Evolutionary conservation across 257 asterid genomes (phyloP).

Genomic region (Primulina huaijiensis): DNA sequence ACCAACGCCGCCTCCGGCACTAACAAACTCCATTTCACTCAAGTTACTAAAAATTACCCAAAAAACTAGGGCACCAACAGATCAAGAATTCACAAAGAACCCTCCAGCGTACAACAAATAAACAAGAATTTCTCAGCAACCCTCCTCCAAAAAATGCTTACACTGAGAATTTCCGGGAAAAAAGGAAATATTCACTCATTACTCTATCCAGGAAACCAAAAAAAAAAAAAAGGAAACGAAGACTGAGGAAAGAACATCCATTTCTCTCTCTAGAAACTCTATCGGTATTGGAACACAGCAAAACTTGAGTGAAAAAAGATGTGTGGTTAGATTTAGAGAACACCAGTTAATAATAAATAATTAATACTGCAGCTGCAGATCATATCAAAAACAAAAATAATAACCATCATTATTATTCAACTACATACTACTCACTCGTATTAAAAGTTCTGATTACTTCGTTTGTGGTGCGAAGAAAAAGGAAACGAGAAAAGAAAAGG

Average conservation of each 20-base stretch:
- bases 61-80: conserved; percentile 25
- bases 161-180: not conserved
- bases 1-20: conserved; percentile 26
- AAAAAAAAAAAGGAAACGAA: conserved; percentile 1
- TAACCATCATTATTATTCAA: conserved; percentile 24
- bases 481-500: conserved; percentile 29
- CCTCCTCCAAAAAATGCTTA: conserved; percentile 20
- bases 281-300: conserved; percentile 28
- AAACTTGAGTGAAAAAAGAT: conserved; percentile 39
- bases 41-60: conserved; percentile 15
- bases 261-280: conserved; percentile 42
- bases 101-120: conserved; percentile 27
- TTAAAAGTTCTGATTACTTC: conserved; percentile 34
- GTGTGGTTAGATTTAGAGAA: conserved; percentile 70
- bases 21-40: conserved; percentile 53
- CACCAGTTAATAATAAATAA: conserved; percentile 43
- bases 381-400: conserved; percentile 22
- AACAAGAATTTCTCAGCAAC: conserved; percentile 3
- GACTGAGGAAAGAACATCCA: conserved; percentile 21
- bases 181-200: conserved; percentile 18
- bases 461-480: conserved; percentile 44
- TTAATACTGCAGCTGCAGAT: conserved; percentile 35
- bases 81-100: conserved; percentile 27
- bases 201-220: conserved; percentile 13
- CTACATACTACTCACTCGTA: conserved; percentile 33